Evolutionary conservation across 345 rosid genomes (phyloP).

Genomic region (Luvunga scandens): DNA sequence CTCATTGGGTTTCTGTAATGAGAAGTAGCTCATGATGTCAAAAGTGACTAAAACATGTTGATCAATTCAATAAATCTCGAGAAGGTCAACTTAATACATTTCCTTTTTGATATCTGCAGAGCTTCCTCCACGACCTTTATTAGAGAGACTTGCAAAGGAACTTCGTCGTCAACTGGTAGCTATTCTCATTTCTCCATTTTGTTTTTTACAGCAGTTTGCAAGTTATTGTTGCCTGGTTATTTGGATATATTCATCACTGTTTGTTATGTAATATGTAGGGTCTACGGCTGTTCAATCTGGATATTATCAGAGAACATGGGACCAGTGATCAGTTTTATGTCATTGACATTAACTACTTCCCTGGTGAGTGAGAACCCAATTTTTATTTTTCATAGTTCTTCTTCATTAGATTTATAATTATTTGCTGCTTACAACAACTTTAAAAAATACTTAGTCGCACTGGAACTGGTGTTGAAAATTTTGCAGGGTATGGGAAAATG

Average conservation of each 20-base stretch:
- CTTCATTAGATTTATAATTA: background rate
- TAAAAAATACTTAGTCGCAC: background rate
- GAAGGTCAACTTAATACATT: constrained; percentile 5
- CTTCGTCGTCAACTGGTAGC: constrained; percentile 67
- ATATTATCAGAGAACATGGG: constrained; percentile 75
- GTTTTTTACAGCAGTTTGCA: background rate
- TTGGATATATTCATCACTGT: background rate
- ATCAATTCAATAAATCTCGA: background rate
- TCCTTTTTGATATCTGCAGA: constrained; percentile 38
- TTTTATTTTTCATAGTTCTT: background rate
- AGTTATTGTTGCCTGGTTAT: background rate
- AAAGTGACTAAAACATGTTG: background rate
- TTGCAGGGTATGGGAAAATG: constrained; percentile 82
- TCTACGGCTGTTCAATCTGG: constrained; percentile 74
- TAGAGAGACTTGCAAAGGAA: constrained; percentile 76
- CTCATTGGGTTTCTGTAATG: background rate
- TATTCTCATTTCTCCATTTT: background rate
- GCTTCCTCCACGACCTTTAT: constrained; percentile 74
- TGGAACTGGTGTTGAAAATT: background rate
- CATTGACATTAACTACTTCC: constrained; percentile 83
- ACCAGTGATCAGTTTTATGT: constrained; percentile 64
- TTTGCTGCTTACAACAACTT: background rate
- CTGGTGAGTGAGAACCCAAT: constrained; percentile 41
- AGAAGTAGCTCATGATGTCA: background rate
- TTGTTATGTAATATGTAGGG: constrained; percentile 36